These are phyloP conservation scores for Lasiodiplodia sp. DNA, from an alignment of 2,329 filamentous ascomycete species.

Conservation along the genomic window DNA sequence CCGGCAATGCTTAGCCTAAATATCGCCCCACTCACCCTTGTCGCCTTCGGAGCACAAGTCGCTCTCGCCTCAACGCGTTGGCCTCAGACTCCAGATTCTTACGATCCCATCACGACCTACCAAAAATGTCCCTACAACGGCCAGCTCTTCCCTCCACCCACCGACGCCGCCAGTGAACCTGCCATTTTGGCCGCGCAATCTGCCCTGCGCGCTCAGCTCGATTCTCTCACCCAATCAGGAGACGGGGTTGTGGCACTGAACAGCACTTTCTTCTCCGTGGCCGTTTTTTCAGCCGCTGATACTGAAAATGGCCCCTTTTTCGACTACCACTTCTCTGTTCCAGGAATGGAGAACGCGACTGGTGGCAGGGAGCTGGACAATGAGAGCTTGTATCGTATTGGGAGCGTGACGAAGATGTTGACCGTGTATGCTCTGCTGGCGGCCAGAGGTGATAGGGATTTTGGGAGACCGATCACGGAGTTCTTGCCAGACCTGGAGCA, in stretches of 20 bases:
- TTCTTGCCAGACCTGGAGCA: conserved; percentile 49
- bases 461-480: conserved; percentile 51
- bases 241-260: conserved; percentile 30
- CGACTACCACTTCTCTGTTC: conserved; percentile 47
- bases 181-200: conserved; percentile 27
- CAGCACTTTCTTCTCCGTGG: conserved; percentile 46
- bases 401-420: conserved; percentile 56
- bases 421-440: conserved; percentile 53
- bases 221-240: neutral
- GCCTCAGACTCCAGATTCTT: neutral
- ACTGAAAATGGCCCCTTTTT: conserved; percentile 39
- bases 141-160: conserved; percentile 29
- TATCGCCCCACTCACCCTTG: neutral
- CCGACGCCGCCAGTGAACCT: conserved; percentile 3
- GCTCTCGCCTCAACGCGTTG: neutral
- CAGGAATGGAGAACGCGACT: conserved; percentile 34
- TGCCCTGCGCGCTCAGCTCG: conserved; percentile 18
- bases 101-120: neutral
- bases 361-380: conserved; percentile 35
- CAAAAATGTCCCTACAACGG: conserved; percentile 31
- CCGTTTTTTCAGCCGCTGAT: conserved; percentile 46
- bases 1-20: neutral
- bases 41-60: neutral
- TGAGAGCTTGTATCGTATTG: conserved; percentile 51
- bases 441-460: conserved; percentile 50